Evolutionary conservation across 495 filamentous ascomycete genomes (phyloP).

Genomic region (Penicillium roqueforti): DNA sequence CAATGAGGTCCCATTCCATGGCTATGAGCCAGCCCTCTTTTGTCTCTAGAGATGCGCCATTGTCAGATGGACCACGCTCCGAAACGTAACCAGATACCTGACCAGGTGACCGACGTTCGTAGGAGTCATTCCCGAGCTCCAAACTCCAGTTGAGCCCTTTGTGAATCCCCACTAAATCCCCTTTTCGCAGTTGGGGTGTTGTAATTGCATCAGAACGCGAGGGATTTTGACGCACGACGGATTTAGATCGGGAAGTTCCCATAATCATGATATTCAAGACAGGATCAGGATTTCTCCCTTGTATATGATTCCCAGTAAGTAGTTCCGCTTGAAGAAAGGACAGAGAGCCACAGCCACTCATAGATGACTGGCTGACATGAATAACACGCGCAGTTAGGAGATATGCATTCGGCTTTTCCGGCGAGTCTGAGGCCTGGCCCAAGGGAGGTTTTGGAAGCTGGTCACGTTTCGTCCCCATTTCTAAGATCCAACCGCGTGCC

Average conservation of each 20-base stretch:
- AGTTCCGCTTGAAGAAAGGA: constrained; percentile 27
- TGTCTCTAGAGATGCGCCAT: background rate
- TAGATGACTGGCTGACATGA: constrained; percentile 15
- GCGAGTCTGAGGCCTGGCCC: background rate
- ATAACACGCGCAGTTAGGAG: constrained; percentile 20
- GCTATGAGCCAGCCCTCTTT: constrained; percentile 31
- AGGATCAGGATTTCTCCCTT: background rate
- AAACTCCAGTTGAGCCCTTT: constrained; percentile 38
- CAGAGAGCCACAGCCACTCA: constrained; percentile 29
- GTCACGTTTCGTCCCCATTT: constrained; percentile 36
- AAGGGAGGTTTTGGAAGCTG: constrained; percentile 5
- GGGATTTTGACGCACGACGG: background rate
- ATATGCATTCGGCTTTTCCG: constrained; percentile 17
- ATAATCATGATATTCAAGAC: constrained; percentile 30
- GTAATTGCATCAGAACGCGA: background rate
- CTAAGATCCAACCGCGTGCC: constrained; percentile 43
- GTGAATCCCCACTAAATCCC: constrained; percentile 30
- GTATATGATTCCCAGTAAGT: background rate
- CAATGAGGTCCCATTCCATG: constrained; percentile 43
- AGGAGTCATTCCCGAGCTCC: constrained; percentile 7
- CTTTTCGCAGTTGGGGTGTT: constrained; percentile 11
- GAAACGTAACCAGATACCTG: background rate
- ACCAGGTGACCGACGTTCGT: background rate
- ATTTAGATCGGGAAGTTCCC: constrained; percentile 25
- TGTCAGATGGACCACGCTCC: background rate